Evolutionary conservation across 768 basidiomycete genomes (phyloP).

Genomic region (Mrakia frigida): DNA sequence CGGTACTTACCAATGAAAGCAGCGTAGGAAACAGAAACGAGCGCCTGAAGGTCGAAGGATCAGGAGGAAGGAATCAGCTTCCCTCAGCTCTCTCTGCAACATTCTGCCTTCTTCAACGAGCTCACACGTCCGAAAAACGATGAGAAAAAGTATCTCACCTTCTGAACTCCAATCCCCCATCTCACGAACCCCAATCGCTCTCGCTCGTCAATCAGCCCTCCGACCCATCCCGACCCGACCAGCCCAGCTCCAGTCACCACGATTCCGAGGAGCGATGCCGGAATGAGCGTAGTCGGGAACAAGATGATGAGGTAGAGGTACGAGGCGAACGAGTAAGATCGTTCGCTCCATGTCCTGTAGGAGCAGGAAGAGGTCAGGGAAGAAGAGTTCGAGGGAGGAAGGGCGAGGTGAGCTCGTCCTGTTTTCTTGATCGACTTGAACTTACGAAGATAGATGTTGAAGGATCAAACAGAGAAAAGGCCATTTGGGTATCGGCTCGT

Average conservation of each 20-base stretch:
- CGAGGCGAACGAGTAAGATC: conserved; percentile 24
- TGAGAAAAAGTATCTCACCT: too few relatives aligned
- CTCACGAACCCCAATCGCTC: conserved; percentile 48
- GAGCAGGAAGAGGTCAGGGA: background rate
- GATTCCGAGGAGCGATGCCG: conserved; percentile 53
- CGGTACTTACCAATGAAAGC: conserved; percentile 17
- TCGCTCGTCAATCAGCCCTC: conserved; percentile 48
- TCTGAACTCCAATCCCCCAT: conserved; percentile 47
- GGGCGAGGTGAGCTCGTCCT: background rate
- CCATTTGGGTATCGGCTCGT: conserved; percentile 16
- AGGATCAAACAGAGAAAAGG: conserved; percentile 21
- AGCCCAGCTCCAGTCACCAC: conserved; percentile 47
- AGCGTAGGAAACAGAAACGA: background rate
- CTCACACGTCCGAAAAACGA: too few relatives aligned
- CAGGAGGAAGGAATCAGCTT: background rate
- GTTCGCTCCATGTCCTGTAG: conserved; percentile 1
- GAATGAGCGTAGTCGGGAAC: conserved; percentile 50
- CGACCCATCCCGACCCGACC: conserved; percentile 48
- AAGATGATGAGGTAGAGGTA: conserved; percentile 48
- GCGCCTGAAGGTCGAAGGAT: background rate
- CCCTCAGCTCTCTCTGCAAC: background rate
- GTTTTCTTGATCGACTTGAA: background rate
- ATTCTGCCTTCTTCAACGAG: background rate
- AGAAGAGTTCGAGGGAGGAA: background rate
- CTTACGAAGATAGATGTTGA: conserved; percentile 25